Evolutionary conservation across 306 rosid genomes (phyloP).

Genomic region (Prunus mume): DNA sequence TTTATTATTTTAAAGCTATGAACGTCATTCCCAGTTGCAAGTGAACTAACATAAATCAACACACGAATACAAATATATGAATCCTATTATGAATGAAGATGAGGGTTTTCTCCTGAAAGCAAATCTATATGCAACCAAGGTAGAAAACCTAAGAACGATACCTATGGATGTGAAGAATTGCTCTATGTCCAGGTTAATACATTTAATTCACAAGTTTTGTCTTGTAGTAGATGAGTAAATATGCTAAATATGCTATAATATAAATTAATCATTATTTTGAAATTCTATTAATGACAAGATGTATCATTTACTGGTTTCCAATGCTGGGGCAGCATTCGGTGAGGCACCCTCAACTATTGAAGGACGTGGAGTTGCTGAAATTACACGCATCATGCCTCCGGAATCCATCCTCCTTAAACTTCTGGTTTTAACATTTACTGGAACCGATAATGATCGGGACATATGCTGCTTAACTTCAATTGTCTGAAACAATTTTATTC

Average conservation of each 20-base stretch:
- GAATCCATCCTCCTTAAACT: constrained; percentile 54
- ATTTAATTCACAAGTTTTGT: neutral
- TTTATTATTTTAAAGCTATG: neutral
- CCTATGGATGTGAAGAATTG: neutral
- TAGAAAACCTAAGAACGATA: neutral
- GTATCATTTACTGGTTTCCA: constrained; percentile 50
- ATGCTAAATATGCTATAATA: neutral
- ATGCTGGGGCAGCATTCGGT: constrained; percentile 31
- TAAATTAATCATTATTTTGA: neutral
- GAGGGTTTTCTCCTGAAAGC: neutral
- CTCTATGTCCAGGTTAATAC: neutral
- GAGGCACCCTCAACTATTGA: constrained; percentile 39
- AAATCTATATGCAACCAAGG: neutral
- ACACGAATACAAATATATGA: neutral
- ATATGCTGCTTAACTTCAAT: constrained; percentile 50
- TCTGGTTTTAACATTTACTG: constrained; percentile 48
- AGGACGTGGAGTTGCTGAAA: constrained; percentile 53
- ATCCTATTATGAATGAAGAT: too few relatives aligned
- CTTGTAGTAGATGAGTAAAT: neutral
- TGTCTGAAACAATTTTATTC: constrained; percentile 42
- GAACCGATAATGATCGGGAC: constrained; percentile 79
- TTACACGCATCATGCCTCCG: constrained; percentile 66
- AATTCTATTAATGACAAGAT: neutral
- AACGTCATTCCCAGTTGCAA: neutral
- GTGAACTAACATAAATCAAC: neutral